Conservation (phyloP, 371 early-diverging fungal species). For the Circinella umbellata region DNA sequence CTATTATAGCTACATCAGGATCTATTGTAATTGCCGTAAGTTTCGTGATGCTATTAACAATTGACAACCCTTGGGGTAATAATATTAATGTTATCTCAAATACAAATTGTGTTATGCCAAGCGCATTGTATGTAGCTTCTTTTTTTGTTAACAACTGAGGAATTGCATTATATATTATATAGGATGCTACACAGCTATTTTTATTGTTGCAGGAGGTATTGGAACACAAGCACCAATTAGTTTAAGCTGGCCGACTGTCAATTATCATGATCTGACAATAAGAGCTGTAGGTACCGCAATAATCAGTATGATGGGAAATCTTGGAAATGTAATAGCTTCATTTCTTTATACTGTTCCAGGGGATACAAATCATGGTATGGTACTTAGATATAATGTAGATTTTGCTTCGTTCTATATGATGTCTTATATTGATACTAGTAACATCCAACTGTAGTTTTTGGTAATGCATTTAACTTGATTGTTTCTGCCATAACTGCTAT, state of each 20-base stretch:
- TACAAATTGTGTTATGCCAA: too few species aligned
- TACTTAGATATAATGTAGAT: too few species aligned
- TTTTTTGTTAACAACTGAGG: too few species aligned
- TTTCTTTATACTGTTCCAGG: slow-evolving; percentile 35
- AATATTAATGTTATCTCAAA: background rate
- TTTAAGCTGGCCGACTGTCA: slow-evolving; percentile 40
- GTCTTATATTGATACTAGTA: too few species aligned
- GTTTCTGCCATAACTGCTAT: slow-evolving; percentile 8
- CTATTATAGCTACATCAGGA: slow-evolving; percentile 20
- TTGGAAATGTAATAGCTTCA: slow-evolving; percentile 40
- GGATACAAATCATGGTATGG: slow-evolving; percentile 25
- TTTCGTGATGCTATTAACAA: slow-evolving; percentile 13
- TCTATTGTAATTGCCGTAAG: slow-evolving; percentile 21
- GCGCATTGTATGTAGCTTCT: too few species aligned
- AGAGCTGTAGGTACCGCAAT: slow-evolving; percentile 42
- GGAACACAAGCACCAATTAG: slow-evolving; percentile 29
- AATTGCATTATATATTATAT: background rate
- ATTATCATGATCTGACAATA: slow-evolving; percentile 34
- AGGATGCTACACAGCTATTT: slow-evolving; percentile 22
- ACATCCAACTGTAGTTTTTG: slow-evolving; percentile 21
- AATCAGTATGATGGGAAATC: slow-evolving; percentile 41
- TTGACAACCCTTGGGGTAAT: slow-evolving; percentile 14
- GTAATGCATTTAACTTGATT: slow-evolving; percentile 18
- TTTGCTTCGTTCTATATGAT: too few species aligned
- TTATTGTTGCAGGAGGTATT: slow-evolving; percentile 22